Evolutionary conservation across 202 grass and related monocot genomes (phyloP).

Genomic region (Brachypodium distachyon): DNA sequence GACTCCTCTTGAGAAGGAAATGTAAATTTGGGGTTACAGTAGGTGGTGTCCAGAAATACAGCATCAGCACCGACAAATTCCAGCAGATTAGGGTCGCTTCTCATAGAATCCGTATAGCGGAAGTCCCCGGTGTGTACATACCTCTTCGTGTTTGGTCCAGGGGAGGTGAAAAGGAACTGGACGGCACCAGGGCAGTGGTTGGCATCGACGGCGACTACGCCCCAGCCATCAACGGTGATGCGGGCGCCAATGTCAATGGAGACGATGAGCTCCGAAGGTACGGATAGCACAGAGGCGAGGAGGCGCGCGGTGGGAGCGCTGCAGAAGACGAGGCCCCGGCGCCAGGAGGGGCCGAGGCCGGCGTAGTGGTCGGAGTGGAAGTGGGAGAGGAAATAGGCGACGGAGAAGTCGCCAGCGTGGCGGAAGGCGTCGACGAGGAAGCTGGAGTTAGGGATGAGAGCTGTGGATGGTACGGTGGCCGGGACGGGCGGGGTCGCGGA

Average conservation of each 20-base stretch:
- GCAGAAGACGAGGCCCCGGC: slow-evolving; percentile 72
- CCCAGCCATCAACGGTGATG: slow-evolving; percentile 55
- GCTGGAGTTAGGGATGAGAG: slow-evolving; percentile 62
- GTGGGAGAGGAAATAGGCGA: slow-evolving; percentile 87
- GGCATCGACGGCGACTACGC: slow-evolving; percentile 54
- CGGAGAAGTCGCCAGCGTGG: slow-evolving; percentile 67
- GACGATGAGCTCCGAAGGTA: slow-evolving; percentile 57
- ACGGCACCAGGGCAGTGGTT: slow-evolving; percentile 94
- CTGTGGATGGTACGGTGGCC: slow-evolving; percentile 23
- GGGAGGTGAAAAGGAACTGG: slow-evolving; percentile 72
- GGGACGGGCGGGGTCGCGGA: slow-evolving; percentile 42
- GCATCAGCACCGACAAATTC: slow-evolving; percentile 68
- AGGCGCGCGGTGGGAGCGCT: slow-evolving; percentile 57
- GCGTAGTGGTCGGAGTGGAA: slow-evolving; percentile 93
- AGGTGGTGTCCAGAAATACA: slow-evolving; percentile 83
- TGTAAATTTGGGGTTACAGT: slow-evolving; percentile 81
- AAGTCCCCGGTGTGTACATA: slow-evolving; percentile 85
- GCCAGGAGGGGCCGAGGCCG: slow-evolving; percentile 63
- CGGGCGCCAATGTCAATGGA: slow-evolving; percentile 36
- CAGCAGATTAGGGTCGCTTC: slow-evolving; percentile 42
- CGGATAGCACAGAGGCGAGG: slow-evolving; percentile 45
- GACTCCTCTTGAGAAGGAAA: slow-evolving; percentile 81
- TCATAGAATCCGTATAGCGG: slow-evolving; percentile 67
- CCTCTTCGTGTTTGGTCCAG: slow-evolving; percentile 24
- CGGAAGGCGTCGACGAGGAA: slow-evolving; percentile 89